Evolutionary conservation across 1,284 basidiomycete genomes (phyloP), one percentile per base, ranked within the genome.

Genomic region (Moesziomyces globuligerus): DNA sequence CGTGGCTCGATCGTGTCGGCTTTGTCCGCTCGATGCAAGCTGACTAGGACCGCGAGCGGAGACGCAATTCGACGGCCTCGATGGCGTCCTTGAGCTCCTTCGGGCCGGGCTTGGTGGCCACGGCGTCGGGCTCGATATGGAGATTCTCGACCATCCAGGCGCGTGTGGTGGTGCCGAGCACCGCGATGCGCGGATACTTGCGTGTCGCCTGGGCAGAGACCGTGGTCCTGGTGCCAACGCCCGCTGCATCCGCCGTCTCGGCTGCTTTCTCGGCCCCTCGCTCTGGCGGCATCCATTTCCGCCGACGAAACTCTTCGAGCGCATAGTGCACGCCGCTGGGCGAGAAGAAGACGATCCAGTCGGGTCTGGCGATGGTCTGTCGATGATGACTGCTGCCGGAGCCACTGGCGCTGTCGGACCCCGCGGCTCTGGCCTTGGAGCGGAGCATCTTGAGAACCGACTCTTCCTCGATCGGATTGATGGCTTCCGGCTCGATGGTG

Each of bases 271-370:
- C n/a, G n/a, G 43, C 18, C 46, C 18, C 46, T 20, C 13, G 38
- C 4, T 34, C 52, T 10, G 52, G 60, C 8, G 75, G 72, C 28
- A 81, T 18, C 80, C 80, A 81, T 17, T 48, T 59, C 17, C 68
- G 60, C 15, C 53, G 53, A 23, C 65, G 56, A 18, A 81, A 66
- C 40, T 78, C 66, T 15, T 68, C 64, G 28, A 81, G 48, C 4
- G 78, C 72, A 50, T 80, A 80, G 24, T 77, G 56, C 36, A 78
- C 75, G 18, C 80, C 80, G 18, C 74, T 77, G 7, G 80, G 80
- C 29, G 80, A 81, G 53, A 81, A 81, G 57, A 81, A 80, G 32
- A 80, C 80, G 42, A 81, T 62, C 79, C 79, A 81, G 48, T 80
- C 73, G 6, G 76, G 78, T 29, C 67, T 43, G 8, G 59, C 66